A percentile compares a stretch with the other conserved stretches of the same genome.
These are phyloP conservation scores for Arthromyces matolae DNA, from an alignment of 768 basidiomycete genomes.

Conservation along the genomic window DNA sequence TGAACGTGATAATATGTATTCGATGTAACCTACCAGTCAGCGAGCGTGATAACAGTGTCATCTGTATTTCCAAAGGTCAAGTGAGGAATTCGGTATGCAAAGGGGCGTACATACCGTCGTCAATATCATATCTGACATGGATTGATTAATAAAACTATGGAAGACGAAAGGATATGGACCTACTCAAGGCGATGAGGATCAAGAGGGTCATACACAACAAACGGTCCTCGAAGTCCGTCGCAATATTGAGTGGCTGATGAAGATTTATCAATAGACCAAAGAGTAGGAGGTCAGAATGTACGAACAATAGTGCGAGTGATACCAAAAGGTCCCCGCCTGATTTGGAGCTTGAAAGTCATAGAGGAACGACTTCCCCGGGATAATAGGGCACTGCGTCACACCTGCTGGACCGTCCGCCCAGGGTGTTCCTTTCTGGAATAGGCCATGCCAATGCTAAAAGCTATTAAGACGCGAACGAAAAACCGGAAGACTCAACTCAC, in stretches of 20 bases:
- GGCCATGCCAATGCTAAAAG: conserved; percentile 3
- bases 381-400: conserved; percentile 3
- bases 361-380: conserved; percentile 2
- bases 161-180: background rate
- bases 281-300: no score
- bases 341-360: background rate
- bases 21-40: background rate
- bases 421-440: background rate
- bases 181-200: background rate
- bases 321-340: conserved; percentile 6
- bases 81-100: background rate
- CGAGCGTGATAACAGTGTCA: no score
- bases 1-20: background rate
- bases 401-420: conserved; percentile 3
- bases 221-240: no score
- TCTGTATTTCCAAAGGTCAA: background rate
- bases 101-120: background rate
- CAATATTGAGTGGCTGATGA: no score
- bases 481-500: background rate
- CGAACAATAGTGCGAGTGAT: conserved; percentile 7
- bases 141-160: background rate
- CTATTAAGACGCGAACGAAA: background rate
- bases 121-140: conserved; percentile 1
- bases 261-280: no score
- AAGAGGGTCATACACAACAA: background rate